phyloP scores from a whole-genome alignment of 2,329 filamentous ascomycete species.

The Penicillium occitanis region DNA sequence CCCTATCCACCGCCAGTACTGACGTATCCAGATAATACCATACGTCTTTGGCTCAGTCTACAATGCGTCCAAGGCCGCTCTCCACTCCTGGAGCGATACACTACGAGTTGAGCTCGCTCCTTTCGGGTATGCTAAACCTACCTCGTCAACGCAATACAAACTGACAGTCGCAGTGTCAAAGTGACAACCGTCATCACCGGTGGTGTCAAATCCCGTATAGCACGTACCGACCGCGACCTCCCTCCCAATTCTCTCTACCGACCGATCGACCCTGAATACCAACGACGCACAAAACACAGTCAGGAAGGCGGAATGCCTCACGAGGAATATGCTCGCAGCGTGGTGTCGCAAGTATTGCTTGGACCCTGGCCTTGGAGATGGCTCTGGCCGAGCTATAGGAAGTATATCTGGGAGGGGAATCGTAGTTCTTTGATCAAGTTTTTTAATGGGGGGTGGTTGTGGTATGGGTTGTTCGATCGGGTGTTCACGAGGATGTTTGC shows the following conservation, averaged over 20 bases:
- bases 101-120: constrained; percentile 59
- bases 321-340: constrained; percentile 54
- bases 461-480: constrained; percentile 40
- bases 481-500: constrained; percentile 55
- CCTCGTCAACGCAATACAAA: not conserved
- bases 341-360: constrained; percentile 55
- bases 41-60: constrained; percentile 52
- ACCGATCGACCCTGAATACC: constrained; percentile 54
- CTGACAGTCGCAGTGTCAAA: constrained; percentile 41
- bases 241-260: constrained; percentile 52
- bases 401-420: constrained; percentile 52
- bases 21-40: constrained; percentile 31
- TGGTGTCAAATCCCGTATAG: constrained; percentile 60
- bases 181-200: constrained; percentile 59
- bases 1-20: not conserved
- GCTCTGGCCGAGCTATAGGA: constrained; percentile 50
- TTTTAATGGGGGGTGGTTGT: constrained; percentile 49
- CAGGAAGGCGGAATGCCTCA: constrained; percentile 55
- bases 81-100: constrained; percentile 59
- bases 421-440: constrained; percentile 46
- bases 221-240: constrained; percentile 52
- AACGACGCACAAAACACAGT: constrained; percentile 53
- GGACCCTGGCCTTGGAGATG: constrained; percentile 48
- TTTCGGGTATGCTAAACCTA: constrained; percentile 35
- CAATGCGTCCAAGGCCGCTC: constrained; percentile 60